Percentiles rank a stretch among this genome's conserved stretches.
phyloP scores from a whole-genome alignment of 2,329 filamentous ascomycete genomes.

The Orbilia ellipsospora region DNA sequence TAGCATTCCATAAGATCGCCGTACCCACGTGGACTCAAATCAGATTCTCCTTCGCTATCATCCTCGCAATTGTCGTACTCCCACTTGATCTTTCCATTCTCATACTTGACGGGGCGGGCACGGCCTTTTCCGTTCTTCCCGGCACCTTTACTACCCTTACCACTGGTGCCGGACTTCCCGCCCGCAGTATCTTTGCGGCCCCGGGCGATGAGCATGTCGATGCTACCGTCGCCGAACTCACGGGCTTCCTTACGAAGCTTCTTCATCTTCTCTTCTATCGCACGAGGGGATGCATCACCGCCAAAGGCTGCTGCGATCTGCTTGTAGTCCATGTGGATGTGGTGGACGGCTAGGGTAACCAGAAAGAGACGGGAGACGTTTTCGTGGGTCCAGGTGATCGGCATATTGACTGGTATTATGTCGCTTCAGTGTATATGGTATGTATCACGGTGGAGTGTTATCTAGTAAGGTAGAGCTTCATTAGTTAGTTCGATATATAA shows the following conservation, averaged over 20 bases:
- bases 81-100: slow-evolving; percentile 48
- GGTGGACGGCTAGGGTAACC: slow-evolving; percentile 50
- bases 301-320: slow-evolving; percentile 52
- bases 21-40: slow-evolving; percentile 41
- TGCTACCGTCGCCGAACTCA: slow-evolving; percentile 46
- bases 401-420: slow-evolving; percentile 25
- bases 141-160: slow-evolving; percentile 20
- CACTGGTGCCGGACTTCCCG: slow-evolving; percentile 16
- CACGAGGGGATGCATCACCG: slow-evolving; percentile 50
- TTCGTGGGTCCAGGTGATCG: slow-evolving; percentile 55
- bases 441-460: not conserved
- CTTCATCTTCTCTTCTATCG: slow-evolving; percentile 56
- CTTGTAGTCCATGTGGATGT: slow-evolving; percentile 56
- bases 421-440: not conserved
- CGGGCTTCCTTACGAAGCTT: slow-evolving; percentile 54
- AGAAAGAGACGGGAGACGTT: slow-evolving; percentile 55
- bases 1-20: slow-evolving; percentile 54
- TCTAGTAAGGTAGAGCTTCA: not conserved
- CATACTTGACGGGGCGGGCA: slow-evolving; percentile 49
- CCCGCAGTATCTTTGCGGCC: slow-evolving; percentile 24
- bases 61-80: slow-evolving; percentile 55
- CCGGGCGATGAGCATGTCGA: slow-evolving; percentile 40
- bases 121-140: slow-evolving; percentile 40
- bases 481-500: too few species aligned
- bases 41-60: slow-evolving; percentile 47